Evolutionary conservation across 179 eudicot genomes (phyloP).

Genomic region (Silene coronaria): DNA sequence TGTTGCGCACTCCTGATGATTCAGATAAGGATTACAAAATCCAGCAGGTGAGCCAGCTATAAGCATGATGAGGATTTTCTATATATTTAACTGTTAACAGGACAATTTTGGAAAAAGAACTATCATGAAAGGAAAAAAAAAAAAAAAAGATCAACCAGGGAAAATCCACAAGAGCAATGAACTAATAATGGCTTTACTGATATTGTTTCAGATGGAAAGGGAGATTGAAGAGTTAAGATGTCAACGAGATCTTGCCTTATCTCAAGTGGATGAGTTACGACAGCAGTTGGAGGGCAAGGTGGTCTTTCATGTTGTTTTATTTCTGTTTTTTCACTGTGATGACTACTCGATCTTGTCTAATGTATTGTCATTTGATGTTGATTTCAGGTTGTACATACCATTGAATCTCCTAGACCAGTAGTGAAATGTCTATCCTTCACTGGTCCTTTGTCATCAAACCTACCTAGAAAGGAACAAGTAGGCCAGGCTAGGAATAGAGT

Average conservation of each 20-base stretch:
- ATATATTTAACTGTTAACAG: no score
- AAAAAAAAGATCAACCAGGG: background rate
- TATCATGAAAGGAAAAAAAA: no score
- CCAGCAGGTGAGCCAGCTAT: conserved; percentile 48
- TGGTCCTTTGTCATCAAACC: conserved; percentile 42
- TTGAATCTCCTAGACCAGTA: conserved; percentile 48
- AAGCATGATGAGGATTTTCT: no score
- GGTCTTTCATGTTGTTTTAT: conserved; percentile 19
- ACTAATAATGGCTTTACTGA: background rate
- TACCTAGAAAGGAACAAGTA: conserved; percentile 44
- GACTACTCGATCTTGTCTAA: background rate
- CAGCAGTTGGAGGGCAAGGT: conserved; percentile 56
- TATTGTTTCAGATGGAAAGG: conserved; percentile 49
- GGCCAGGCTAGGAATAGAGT: conserved; percentile 42
- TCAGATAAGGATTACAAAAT: conserved; percentile 70
- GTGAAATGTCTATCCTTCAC: conserved; percentile 84
- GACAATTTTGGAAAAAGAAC: no score
- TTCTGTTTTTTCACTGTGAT: background rate
- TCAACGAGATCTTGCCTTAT: conserved; percentile 76
- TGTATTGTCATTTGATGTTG: background rate
- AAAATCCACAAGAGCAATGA: background rate
- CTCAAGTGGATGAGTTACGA: conserved; percentile 70
- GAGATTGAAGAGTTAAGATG: conserved; percentile 81
- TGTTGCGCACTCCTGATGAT: conserved; percentile 71
- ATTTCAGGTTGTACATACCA: conserved; percentile 39